Percentiles rank a stretch among this genome's conserved stretches.
These are phyloP conservation scores for Chlorella vulgaris DNA, from an alignment of 139 green algal species.

Conservation along the genomic window DNA sequence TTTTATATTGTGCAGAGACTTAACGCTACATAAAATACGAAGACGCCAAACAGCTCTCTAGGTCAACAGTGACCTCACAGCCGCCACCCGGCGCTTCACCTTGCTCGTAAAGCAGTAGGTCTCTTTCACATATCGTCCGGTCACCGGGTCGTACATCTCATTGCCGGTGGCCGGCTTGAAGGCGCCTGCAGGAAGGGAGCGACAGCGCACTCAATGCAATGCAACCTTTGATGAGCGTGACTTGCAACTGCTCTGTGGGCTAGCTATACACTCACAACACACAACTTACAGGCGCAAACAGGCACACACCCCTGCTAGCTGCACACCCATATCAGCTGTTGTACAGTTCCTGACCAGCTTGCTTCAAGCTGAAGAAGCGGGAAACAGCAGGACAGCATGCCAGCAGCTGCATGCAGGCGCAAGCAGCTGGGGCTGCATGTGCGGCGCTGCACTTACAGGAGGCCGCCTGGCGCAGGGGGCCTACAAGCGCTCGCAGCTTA, in stretches of 20 bases:
- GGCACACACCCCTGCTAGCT: not conserved
- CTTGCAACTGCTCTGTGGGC: too few species aligned
- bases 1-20: too few species aligned
- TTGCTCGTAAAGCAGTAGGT: not conserved
- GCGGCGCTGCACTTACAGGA: not conserved
- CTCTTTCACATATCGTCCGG: not conserved
- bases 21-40: too few species aligned
- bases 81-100: too few species aligned
- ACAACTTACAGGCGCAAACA: not conserved
- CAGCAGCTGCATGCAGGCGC: not conserved
- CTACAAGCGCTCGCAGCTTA: not conserved
- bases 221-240: too few species aligned
- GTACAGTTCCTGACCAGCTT: too few species aligned
- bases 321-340: too few species aligned
- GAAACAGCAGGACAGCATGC: not conserved
- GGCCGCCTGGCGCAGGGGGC: constrained; percentile 2
- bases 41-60: too few species aligned
- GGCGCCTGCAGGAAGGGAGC: not conserved
- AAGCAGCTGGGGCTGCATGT: not conserved
- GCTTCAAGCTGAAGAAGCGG: too few species aligned
- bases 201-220: not conserved
- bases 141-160: not conserved
- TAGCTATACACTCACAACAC: too few species aligned
- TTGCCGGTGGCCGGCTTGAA: not conserved
- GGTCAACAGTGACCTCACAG: too few species aligned